Conservation (phyloP, 306 rosid genomes). For the peach (Prunus persica) region Prunus_persica_NCBIv2 NC_034010.1:19672501-19673000, state of each 20-base stretch:
- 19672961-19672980: background rate
- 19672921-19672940: background rate
- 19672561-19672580: slow-evolving; percentile 4
- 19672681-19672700: background rate
- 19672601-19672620: background rate
- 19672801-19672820: background rate
- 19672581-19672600: slow-evolving; percentile 4
- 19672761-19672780: background rate
- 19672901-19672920: background rate
- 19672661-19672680: background rate
- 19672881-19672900: background rate
- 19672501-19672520: slow-evolving; percentile 39
- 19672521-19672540: slow-evolving; percentile 43
- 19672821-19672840: background rate
- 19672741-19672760: background rate
- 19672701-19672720: background rate
- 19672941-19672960: background rate
- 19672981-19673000: background rate
- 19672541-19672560: slow-evolving; percentile 41
- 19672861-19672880: background rate
- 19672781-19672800: background rate
- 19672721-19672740: background rate
- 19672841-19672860: background rate
- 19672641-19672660: background rate
- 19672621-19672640: background rate